Evolutionary conservation across 805 yeast genomes (phyloP), one percentile per base, ranked within the genome.

Genomic region (Metschnikowia koreensis): DNA sequence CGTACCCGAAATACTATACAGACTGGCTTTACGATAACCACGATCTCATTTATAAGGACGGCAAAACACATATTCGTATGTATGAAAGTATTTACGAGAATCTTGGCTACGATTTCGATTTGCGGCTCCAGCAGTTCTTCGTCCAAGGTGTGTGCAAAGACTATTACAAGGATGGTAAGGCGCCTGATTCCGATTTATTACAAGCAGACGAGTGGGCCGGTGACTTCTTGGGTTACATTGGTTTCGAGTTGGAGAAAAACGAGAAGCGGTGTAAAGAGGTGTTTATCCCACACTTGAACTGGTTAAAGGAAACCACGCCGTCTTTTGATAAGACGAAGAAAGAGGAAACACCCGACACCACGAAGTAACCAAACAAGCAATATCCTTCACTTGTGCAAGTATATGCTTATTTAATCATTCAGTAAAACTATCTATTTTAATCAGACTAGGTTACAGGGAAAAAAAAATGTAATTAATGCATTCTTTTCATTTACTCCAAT

Each of bases 1-100:
- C 84, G 15, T 81, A 83, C 60, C 88, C 88, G 13, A 83, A 79
- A 55, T 67, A 64, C 56, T 58, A 51, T 51, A 51, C 62, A 38
- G 70, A 75, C 38, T 61, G 64, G 62, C 43, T 55, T 40, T 54
- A 56, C 48, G 54, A 57, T 44, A 58, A 55, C 48, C 53, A 58
- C 36, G 76, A 74, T 45, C 66, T 74, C 57, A 52, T 70, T 9
- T 73, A 71, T 57, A 58, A 61, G 40, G 60, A 63, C 10, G 61
- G 33, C 11, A 40, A 65, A 62, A 60, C 67, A 26, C 78, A 74
- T 54, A 71, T 74, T 47, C 61, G 78, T 45, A 72, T 74, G 78
- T 74, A 73, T 58, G 62, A 59, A 10, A 63, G 54, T 15, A 57
- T 70, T 13, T 65, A 74, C 55, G 64, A 64, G 2, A 69, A 69